These are phyloP conservation scores for Cutaneotrichosporon sp. DNA, from an alignment of 1,284 basidiomycete genomes.

Conservation along the genomic window DNA sequence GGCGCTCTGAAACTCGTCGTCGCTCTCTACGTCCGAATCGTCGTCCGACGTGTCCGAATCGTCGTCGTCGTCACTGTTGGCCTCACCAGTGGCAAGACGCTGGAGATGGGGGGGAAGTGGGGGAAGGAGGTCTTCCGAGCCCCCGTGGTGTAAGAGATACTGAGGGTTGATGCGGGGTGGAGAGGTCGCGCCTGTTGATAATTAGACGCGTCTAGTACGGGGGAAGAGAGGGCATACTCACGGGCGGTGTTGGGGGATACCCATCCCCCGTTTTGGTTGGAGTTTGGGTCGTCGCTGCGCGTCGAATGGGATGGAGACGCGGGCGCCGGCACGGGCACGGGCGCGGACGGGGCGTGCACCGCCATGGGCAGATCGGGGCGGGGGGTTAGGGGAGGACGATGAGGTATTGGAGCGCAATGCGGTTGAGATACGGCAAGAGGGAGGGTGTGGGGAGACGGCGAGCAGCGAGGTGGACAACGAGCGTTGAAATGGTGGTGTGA, in stretches of 20 bases:
- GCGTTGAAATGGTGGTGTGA: neutral
- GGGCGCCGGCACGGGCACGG: slow-evolving; percentile 9
- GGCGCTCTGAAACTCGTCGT: slow-evolving; percentile 6
- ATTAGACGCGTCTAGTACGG: neutral
- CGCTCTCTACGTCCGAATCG: slow-evolving; percentile 15
- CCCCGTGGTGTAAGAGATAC: slow-evolving; percentile 33
- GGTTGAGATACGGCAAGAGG: neutral
- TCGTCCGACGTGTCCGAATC: slow-evolving; percentile 24
- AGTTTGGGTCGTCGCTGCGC: neutral
- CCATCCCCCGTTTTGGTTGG: neutral
- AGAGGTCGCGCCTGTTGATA: slow-evolving; percentile 10
- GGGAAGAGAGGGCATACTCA: neutral
- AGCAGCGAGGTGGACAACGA: neutral
- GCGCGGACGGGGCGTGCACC: slow-evolving; percentile 19
- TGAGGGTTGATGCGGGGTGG: slow-evolving; percentile 37
- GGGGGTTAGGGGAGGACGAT: neutral
- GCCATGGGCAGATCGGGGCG: slow-evolving; percentile 15
- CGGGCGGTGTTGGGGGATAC: neutral
- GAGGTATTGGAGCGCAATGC: neutral
- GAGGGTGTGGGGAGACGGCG: neutral
- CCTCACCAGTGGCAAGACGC: slow-evolving; percentile 22
- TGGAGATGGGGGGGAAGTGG: slow-evolving; percentile 30
- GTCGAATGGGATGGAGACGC: slow-evolving; percentile 1
- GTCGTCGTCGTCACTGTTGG: slow-evolving; percentile 23
- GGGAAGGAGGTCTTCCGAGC: slow-evolving; percentile 19